Base-by-base conservation (phyloP, 2,329 filamentous ascomycete species). In the Neurospora sp. region DNA sequence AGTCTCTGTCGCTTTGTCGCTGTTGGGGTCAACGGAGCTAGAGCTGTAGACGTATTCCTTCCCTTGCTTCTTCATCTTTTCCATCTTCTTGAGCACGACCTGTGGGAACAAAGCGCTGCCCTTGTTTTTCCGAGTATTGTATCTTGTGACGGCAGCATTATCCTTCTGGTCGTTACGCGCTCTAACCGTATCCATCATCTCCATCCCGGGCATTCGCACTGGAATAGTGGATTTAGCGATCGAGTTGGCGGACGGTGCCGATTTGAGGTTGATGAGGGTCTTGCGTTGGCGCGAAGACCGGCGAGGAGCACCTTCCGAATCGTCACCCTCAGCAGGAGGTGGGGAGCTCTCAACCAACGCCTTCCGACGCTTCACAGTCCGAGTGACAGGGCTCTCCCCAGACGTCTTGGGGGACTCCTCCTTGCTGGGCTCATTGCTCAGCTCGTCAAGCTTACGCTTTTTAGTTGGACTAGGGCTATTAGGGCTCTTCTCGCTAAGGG, bases 41-140 rank as follows among this genome's bases (percentile, higher is more conserved):
- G 71, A 67, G 4, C 73, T 66, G 15, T 33, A 62, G 23, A 62
- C 52, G 23, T 62, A 62, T 33, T 62, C 52, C 71, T 69, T 69
- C 74, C 74, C 68, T 69, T 73, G 2, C 72, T 76, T 75, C 68
- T 74, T 73, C 73, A 73, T 70, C 38, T 68, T 62, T 10, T 71
- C 73, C 76, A 76, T 19, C 62, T 73, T 73, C 1, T 76, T 76
- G 1, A 81, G 73, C 0, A 80, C 74, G 1, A 77, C 68, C 17
- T 73, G 72, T 0, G 81, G 80, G 7, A 73, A 75, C 5, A 81
- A 69, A 1, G 82, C 78, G 19, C 74, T 77, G 3, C 74, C 79
- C 75, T 83, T 83, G 71, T 84, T 84, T 72, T 81, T 82, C 38
- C 81, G 77, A 1, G 82, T 84, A 71, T 84, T 84, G 68, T 78